Evolutionary conservation across 306 rosid genomes (phyloP).

Genomic region (Rosa persica): DNA sequence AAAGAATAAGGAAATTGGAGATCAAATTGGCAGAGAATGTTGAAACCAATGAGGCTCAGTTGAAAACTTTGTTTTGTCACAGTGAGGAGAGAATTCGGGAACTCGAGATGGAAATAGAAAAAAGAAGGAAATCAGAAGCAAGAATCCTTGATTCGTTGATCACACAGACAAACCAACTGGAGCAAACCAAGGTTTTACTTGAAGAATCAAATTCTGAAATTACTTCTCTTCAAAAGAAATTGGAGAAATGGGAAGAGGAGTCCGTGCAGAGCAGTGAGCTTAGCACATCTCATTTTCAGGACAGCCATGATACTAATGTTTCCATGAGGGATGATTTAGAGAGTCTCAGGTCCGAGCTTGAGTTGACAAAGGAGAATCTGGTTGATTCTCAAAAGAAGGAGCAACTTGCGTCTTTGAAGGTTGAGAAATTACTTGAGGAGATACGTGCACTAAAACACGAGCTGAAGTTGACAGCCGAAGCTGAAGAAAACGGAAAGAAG

Average conservation of each 20-base stretch:
- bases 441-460: constrained; percentile 42
- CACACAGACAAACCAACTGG: constrained; percentile 60
- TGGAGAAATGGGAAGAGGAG: constrained; percentile 24
- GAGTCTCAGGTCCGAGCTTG: constrained; percentile 27
- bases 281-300: constrained; percentile 1
- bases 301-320: not conserved
- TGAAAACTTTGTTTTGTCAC: constrained; percentile 25
- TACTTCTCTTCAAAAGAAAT: constrained; percentile 37
- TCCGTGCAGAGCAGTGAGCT: constrained; percentile 6
- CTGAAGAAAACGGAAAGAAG: constrained; percentile 73
- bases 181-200: constrained; percentile 47
- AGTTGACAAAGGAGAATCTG: constrained; percentile 23
- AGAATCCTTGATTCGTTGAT: constrained; percentile 54
- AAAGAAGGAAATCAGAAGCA: constrained; percentile 52
- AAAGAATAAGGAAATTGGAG: constrained; percentile 13
- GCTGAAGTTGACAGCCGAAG: constrained; percentile 49
- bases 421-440: constrained; percentile 34
- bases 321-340: constrained; percentile 1
- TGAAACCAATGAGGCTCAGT: constrained; percentile 39
- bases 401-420: constrained; percentile 5
- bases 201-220: constrained; percentile 63
- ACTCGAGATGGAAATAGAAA: constrained; percentile 45
- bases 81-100: constrained; percentile 39
- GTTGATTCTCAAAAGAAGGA: constrained; percentile 25
- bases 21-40: constrained; percentile 9